Conservation (phyloP, 2,329 filamentous ascomycete genomes). For the Colletotrichum liriopes region DNA sequence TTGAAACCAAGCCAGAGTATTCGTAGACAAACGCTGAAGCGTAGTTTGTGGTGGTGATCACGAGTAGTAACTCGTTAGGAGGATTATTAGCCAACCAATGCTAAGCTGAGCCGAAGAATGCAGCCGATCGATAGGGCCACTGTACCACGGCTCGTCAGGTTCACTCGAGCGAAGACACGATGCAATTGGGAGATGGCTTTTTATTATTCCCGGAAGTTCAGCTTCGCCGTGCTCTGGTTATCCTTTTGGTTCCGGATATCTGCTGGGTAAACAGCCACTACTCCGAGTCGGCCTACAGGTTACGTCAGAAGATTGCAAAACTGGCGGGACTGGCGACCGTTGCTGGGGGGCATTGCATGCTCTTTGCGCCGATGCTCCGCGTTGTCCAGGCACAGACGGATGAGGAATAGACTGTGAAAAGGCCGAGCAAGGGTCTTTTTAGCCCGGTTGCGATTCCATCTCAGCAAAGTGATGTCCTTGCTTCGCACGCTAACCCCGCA, state of each 20-base stretch:
- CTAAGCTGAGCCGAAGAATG: neutral
- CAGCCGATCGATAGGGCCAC: neutral
- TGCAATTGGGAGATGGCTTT: neutral
- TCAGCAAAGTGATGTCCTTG: too few relatives aligned
- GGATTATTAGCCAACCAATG: neutral
- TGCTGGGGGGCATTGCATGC: neutral
- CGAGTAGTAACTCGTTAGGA: neutral
- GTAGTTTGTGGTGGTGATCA: neutral
- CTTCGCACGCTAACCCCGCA: too few relatives aligned
- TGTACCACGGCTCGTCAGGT: neutral
- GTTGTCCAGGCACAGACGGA: neutral
- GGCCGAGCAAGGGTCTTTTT: too few relatives aligned
- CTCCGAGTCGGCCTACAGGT: neutral
- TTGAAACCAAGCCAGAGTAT: neutral
- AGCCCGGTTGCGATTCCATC: too few relatives aligned
- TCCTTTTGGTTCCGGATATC: neutral
- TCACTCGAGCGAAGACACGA: neutral
- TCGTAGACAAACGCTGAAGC: neutral
- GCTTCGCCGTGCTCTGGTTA: neutral
- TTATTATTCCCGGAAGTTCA: neutral
- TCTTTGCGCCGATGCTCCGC: neutral
- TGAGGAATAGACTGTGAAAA: neutral
- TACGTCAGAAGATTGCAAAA: neutral
- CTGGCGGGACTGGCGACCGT: neutral
- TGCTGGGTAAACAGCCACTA: neutral